Base-by-base conservation (phyloP, 2,329 filamentous ascomycete genomes). In the Lachnellula suecica region DNA sequence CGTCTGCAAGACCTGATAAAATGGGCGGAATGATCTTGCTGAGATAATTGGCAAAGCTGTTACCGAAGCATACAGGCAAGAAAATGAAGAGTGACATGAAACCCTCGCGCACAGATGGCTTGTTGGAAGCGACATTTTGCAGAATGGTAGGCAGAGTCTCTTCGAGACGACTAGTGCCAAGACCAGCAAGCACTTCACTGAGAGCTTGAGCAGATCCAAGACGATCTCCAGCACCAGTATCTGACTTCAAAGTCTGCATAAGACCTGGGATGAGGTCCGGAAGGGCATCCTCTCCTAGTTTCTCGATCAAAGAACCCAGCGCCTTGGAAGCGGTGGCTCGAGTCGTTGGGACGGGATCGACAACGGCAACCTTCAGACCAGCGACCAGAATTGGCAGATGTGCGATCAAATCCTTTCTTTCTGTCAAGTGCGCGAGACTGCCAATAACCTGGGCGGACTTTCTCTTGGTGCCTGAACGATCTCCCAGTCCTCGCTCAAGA, bases 31-130 rank as follows among this genome's bases (percentile, higher is more conserved):
- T 96, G 65, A 99, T 96, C 68, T 87, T 91, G 72, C 87, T 90
- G 56, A 99, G 86, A 67, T 99, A 99, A 68, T 91, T 91, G 62
- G 94, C 88, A 67, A 99, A 99, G 71, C 92, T 96, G 79, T 99
- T 99, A 66, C 94, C 94, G 65, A 99, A 99, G 74, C 94, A 99
- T 48, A 96, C 94, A 11, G 94, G 94, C 74, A 99, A 84, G 81
- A 97, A 99, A 61, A 99, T 97, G 74, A 99, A 99, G 37, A 99
- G 81, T 7, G 94, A 97, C 94, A 99, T 99, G 76, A 99, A 99
- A 42, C 94, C 94, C 77, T 99, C 94, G 64, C 94, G 86, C 59
- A 99, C 91, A 49, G 91, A 85, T 17, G 94, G 70, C 72, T 96
- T 97, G 61, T 87, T 84, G 64, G 93, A 97, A 62, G 91, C 86